These are phyloP conservation scores for Lachnellula willkommii DNA, from an alignment of 2,329 filamentous ascomycete species.

Conservation along the genomic window DNA sequence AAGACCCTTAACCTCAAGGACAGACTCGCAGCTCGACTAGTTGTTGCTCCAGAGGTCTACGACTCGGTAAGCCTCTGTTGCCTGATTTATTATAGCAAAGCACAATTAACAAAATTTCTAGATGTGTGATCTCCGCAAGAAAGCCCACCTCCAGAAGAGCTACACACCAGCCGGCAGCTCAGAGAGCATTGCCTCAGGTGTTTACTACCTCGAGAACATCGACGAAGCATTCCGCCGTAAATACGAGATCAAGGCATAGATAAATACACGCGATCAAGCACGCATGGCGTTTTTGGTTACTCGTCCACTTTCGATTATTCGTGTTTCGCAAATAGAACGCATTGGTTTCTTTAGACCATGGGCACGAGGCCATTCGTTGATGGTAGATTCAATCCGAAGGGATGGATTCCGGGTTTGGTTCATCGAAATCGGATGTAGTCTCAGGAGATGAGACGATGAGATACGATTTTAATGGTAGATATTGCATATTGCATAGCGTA, in stretches of 20 bases:
- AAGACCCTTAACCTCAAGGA: conserved; percentile 65
- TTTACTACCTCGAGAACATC: conserved; percentile 75
- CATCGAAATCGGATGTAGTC: background rate
- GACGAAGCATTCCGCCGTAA: conserved; percentile 82
- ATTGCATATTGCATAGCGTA: conserved; percentile 2
- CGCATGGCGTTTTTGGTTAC: too few species aligned
- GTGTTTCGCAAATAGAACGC: too few species aligned
- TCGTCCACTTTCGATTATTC: too few species aligned
- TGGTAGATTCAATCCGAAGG: background rate
- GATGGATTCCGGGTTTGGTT: conserved; percentile 2
- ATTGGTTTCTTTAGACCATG: conserved; percentile 14
- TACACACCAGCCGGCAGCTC: conserved; percentile 64
- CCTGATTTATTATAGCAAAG: conserved; percentile 11
- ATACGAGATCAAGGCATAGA: conserved; percentile 67
- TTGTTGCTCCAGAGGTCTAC: conserved; percentile 66
- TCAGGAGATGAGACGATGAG: conserved; percentile 1
- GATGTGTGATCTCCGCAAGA: conserved; percentile 77
- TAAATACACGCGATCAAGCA: background rate
- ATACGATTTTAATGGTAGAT: conserved; percentile 1
- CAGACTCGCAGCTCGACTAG: conserved; percentile 59
- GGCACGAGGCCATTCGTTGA: background rate
- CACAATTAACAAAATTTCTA: conserved; percentile 33
- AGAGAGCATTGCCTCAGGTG: conserved; percentile 60
- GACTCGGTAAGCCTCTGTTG: conserved; percentile 54
- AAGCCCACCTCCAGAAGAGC: conserved; percentile 77